These are phyloP conservation scores for Periconia digitata DNA, from an alignment of 2,329 filamentous ascomycete species.

Conservation along the genomic window DNA sequence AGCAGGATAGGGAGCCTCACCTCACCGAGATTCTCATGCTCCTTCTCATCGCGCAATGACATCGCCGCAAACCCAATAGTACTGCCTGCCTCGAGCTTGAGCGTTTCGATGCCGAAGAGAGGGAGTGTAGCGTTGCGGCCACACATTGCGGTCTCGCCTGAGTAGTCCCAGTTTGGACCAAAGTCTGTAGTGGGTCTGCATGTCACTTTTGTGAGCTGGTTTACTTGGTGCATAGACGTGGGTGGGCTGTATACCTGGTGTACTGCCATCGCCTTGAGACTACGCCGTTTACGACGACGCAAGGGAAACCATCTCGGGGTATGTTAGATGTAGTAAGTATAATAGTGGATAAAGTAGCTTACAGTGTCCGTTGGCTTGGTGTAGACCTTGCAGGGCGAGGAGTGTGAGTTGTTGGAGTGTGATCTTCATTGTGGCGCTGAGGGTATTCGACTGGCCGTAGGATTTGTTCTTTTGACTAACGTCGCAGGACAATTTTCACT, in stretches of 20 bases:
- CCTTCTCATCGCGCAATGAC: background rate
- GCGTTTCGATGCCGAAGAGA: conserved; percentile 10
- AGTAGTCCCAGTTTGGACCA: conserved; percentile 10
- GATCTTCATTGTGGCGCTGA: conserved; percentile 3
- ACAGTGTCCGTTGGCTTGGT: conserved; percentile 7
- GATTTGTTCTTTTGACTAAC: background rate
- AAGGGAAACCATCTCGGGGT: conserved; percentile 9
- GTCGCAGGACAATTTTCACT: background rate
- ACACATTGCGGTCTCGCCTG: conserved; percentile 9
- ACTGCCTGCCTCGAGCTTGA: conserved; percentile 9
- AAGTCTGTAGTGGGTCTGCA: conserved; percentile 3
- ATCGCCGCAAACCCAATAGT: conserved; percentile 2
- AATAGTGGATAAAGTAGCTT: background rate
- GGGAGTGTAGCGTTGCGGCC: conserved; percentile 5
- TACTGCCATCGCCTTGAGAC: conserved; percentile 13
- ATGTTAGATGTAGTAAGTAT: background rate
- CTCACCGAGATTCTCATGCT: background rate
- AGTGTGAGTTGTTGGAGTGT: conserved; percentile 5
- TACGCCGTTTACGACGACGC: conserved; percentile 6
- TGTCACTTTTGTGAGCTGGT: background rate
- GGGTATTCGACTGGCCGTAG: background rate
- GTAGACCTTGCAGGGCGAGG: background rate
- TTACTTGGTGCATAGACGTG: background rate
- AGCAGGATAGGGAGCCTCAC: background rate
- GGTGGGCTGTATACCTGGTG: conserved; percentile 1